Base-by-base conservation (phyloP, 768 basidiomycete species). In the Kwoniella botswanensis region DNA sequence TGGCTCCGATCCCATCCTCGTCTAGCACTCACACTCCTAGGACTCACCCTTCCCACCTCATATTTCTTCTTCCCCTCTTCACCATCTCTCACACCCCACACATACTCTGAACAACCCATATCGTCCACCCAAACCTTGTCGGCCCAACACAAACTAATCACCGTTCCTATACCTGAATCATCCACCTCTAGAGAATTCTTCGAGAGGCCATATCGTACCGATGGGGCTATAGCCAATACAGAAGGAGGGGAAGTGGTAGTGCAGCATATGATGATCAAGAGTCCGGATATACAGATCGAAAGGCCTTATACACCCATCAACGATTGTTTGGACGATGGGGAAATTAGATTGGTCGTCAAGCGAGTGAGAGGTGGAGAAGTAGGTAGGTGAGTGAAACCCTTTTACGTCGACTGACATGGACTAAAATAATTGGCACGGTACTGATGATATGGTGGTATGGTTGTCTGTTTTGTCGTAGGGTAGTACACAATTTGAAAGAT, bases 321-420 rank as follows among this genome's bases (percentile, higher is more conserved):
- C 61, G 78, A 82, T 72, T 71, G 73, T 3, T 35, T 54, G 21
- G 43, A 46, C 26, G 81, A 83, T 64, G 77, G 77, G 0, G 67
- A 74, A 22, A 46, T 81, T 4, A 68, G 69, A 41, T 52, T 83
- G 21, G 73, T 83, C n/a, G 79, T 83, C 7, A 83, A 83, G 71
- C 65, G 79, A 7, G 79, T 82, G 2, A 50, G 67, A 58, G 81
- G 81, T 21, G 82, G 82, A n/a, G 82, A 83, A 67, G 82, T 83
- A 7, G 82, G 82, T n/a, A 61, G 82, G 82, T 83, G 69, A 67
- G 82, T 75, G 9, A 15, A 50, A 35, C 0, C 35, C 35, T 35
- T 4, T 35, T 35, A 7, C 35, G 35, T 35, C 35, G 35, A 35
- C 7, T 7, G 35, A 35, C 35, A 35, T 35, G 35, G 35, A 35